phyloP scores from a whole-genome alignment of 805 yeast species.

The Cyberlindnera subsufficiens region DNA sequence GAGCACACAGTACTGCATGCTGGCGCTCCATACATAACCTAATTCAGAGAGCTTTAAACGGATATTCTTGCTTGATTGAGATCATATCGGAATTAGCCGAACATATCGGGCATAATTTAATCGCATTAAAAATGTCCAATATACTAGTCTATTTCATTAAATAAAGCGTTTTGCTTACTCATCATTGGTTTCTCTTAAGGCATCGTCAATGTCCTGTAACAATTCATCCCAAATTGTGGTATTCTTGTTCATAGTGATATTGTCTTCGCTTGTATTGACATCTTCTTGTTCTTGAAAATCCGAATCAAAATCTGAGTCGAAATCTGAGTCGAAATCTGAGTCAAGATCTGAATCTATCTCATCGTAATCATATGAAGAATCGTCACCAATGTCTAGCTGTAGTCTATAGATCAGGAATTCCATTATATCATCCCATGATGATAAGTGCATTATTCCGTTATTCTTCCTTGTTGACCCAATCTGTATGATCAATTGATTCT shows the following conservation, averaged over 20 bases:
- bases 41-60: too few relatives aligned
- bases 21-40: too few relatives aligned
- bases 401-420: constrained; percentile 16
- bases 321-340: constrained; percentile 13
- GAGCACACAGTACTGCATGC: too few relatives aligned
- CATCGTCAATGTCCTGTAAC: constrained; percentile 1
- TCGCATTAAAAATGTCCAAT: too few relatives aligned
- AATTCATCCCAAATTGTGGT: background rate
- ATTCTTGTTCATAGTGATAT: background rate
- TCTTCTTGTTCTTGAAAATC: background rate
- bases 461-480: constrained; percentile 3
- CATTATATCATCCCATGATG: constrained; percentile 23
- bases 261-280: background rate
- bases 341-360: constrained; percentile 13
- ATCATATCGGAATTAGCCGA: too few relatives aligned
- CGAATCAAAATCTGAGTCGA: constrained; percentile 13
- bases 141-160: background rate
- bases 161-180: background rate
- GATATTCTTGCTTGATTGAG: too few relatives aligned
- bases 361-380: constrained; percentile 11
- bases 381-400: constrained; percentile 9
- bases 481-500: constrained; percentile 12
- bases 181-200: background rate
- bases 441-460: constrained; percentile 2
- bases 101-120: too few relatives aligned